A percentile compares a stretch with the other conserved stretches of the same genome.
These are phyloP conservation scores for Amanita subjunquillea DNA, from an alignment of 768 basidiomycete genomes.

Conservation along the genomic window DNA sequence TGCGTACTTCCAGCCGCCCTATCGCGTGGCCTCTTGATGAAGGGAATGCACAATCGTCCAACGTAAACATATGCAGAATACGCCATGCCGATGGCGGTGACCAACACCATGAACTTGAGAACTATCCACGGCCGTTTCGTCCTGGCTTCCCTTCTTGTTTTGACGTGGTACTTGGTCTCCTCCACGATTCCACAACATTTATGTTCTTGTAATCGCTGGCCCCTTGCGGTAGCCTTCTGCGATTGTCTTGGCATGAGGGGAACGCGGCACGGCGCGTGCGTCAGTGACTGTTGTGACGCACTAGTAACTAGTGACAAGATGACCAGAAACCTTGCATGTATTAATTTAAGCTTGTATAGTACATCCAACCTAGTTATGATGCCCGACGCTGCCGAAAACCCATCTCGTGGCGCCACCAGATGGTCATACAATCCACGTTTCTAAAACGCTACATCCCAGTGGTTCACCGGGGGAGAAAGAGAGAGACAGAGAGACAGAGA, in stretches of 20 bases:
- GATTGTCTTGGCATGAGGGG: neutral
- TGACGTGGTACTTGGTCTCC: slow-evolving; percentile 28
- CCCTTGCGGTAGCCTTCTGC: neutral
- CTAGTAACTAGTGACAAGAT: too few species aligned
- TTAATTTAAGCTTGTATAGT: too few species aligned
- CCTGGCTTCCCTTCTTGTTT: slow-evolving; percentile 30
- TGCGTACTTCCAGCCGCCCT: slow-evolving; percentile 60
- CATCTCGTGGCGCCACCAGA: too few species aligned
- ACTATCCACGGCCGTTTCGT: slow-evolving; percentile 59
- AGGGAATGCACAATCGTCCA: slow-evolving; percentile 57
- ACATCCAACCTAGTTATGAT: too few species aligned
- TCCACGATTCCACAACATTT: slow-evolving; percentile 43
- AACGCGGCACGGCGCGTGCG: too few species aligned
- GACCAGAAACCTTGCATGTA: too few species aligned
- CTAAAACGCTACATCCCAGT: too few species aligned
- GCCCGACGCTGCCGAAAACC: too few species aligned
- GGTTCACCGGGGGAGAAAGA: too few species aligned
- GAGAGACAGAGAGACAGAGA: too few species aligned
- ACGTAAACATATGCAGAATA: slow-evolving; percentile 77
- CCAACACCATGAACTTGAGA: slow-evolving; percentile 54
- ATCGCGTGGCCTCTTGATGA: slow-evolving; percentile 48
- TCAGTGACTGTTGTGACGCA: too few species aligned
- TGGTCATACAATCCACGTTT: too few species aligned
- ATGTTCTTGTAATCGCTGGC: neutral
- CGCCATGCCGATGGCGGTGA: slow-evolving; percentile 50